A percentile compares a stretch with the other conserved stretches of the same genome.
These are phyloP conservation scores for Infundibulicybe gibba DNA, from an alignment of 768 basidiomycete genomes.

Conservation along the genomic window DNA sequence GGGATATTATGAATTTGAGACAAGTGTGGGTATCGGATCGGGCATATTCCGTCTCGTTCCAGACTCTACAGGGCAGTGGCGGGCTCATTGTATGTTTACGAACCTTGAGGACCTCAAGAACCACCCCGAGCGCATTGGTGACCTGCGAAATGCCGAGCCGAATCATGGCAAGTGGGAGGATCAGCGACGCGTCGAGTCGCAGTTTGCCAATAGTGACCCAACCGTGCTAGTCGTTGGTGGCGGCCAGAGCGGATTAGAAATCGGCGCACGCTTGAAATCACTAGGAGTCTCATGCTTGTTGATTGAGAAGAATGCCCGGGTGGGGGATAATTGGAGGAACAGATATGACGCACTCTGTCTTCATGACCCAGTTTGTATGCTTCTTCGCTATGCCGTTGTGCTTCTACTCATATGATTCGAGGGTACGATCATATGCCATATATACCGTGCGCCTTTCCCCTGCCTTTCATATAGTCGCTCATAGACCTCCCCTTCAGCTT, in stretches of 20 bases:
- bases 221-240: conserved; percentile 53
- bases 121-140: conserved; percentile 38
- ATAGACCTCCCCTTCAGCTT: conserved; percentile 28
- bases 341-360: conserved; percentile 57
- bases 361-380: conserved; percentile 56
- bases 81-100: conserved; percentile 48
- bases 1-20: conserved; percentile 42
- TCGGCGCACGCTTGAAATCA: conserved; percentile 57
- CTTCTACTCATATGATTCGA: conserved; percentile 8
- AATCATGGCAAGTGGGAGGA: conserved; percentile 50
- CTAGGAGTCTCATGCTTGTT: conserved; percentile 51
- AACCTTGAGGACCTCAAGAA: conserved; percentile 22
- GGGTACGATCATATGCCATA: conserved; percentile 56
- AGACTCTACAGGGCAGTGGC: conserved; percentile 35
- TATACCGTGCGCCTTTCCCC: conserved; percentile 36
- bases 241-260: conserved; percentile 58
- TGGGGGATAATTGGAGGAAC: conserved; percentile 63
- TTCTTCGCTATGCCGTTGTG: not conserved
- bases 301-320: conserved; percentile 49
- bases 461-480: not conserved
- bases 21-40: conserved; percentile 33
- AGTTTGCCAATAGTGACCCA: conserved; percentile 44
- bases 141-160: conserved; percentile 29
- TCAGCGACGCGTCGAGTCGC: conserved; percentile 29
- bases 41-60: conserved; percentile 47